Conservation (phyloP, 2,329 filamentous ascomycete species). For the Penicillium sp. region DNA sequence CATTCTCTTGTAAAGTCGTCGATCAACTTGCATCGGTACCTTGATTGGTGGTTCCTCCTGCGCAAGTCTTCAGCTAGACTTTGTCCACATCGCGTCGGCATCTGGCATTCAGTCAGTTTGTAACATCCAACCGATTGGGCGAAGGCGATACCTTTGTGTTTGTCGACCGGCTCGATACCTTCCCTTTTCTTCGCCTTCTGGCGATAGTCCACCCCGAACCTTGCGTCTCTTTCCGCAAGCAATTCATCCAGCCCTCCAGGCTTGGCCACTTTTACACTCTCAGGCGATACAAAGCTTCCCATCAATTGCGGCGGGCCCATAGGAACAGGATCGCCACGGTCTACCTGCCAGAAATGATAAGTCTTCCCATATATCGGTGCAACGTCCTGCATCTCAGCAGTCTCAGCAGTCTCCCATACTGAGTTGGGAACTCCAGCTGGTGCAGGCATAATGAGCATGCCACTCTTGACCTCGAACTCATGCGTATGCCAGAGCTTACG, state of each 20-base stretch:
- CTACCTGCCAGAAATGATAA: slow-evolving; percentile 85
- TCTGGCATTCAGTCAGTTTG: slow-evolving; percentile 24
- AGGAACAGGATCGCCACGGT: slow-evolving; percentile 67
- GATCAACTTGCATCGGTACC: no score
- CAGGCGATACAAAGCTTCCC: slow-evolving; percentile 55
- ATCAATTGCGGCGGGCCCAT: slow-evolving; percentile 64
- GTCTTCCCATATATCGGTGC: slow-evolving; percentile 77
- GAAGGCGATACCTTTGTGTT: slow-evolving; percentile 32
- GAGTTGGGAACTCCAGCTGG: slow-evolving; percentile 49
- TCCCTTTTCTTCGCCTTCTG: slow-evolving; percentile 56
- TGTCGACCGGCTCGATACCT: slow-evolving; percentile 45
- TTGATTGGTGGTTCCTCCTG: no score
- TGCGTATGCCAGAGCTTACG: slow-evolving; percentile 78
- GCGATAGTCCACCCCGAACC: slow-evolving; percentile 54
- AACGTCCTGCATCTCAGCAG: slow-evolving; percentile 76
- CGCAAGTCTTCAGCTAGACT: background rate
- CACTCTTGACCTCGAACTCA: slow-evolving; percentile 50
- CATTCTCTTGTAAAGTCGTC: no score
- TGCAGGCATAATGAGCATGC: slow-evolving; percentile 46
- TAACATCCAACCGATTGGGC: background rate
- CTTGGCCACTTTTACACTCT: slow-evolving; percentile 24
- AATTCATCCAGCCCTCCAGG: slow-evolving; percentile 35
- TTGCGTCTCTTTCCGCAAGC: slow-evolving; percentile 54
- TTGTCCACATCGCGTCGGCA: slow-evolving; percentile 35
- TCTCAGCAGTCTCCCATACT: slow-evolving; percentile 76